phyloP scores from a whole-genome alignment of 1,139 yeast genomes.

The Casaregolazyma suthepensis region DNA sequence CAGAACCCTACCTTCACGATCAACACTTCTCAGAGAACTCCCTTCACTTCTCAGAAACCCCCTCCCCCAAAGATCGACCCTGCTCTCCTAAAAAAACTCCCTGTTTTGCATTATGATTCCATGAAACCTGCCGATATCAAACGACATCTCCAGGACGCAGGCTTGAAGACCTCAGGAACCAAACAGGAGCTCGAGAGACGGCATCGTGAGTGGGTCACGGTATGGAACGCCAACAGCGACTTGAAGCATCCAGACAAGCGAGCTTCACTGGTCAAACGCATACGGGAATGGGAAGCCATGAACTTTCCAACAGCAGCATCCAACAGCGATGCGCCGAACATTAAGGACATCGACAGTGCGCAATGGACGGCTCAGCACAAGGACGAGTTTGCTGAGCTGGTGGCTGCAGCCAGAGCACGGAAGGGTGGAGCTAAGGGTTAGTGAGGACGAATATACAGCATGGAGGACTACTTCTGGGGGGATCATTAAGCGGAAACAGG shows the following conservation, averaged over 20 bases:
- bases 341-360: constrained; percentile 37
- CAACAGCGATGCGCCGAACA: constrained; percentile 8
- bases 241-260: constrained; percentile 61
- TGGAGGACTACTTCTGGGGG: too few relatives aligned
- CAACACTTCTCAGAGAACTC: too few relatives aligned
- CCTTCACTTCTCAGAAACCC: neutral
- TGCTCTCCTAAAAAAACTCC: constrained; percentile 8
- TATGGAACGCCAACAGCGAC: constrained; percentile 82
- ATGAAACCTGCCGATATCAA: constrained; percentile 56
- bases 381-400: constrained; percentile 48
- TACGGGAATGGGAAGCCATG: constrained; percentile 61
- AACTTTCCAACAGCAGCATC: constrained; percentile 5
- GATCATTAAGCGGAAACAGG: too few relatives aligned
- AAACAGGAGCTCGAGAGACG: constrained; percentile 60
- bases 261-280: constrained; percentile 46
- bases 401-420: constrained; percentile 27
- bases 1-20: too few relatives aligned
- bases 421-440: neutral
- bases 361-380: constrained; percentile 49
- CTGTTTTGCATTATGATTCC: constrained; percentile 7
- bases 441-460: neutral
- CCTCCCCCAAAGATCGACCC: neutral
- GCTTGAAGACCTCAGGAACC: constrained; percentile 58
- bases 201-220: constrained; percentile 69
- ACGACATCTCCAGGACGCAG: constrained; percentile 49